Evolutionary conservation across 2,329 filamentous ascomycete species (phyloP), one percentile per base, ranked within the genome.

Genomic region (Trichoderma guizhouense): DNA sequence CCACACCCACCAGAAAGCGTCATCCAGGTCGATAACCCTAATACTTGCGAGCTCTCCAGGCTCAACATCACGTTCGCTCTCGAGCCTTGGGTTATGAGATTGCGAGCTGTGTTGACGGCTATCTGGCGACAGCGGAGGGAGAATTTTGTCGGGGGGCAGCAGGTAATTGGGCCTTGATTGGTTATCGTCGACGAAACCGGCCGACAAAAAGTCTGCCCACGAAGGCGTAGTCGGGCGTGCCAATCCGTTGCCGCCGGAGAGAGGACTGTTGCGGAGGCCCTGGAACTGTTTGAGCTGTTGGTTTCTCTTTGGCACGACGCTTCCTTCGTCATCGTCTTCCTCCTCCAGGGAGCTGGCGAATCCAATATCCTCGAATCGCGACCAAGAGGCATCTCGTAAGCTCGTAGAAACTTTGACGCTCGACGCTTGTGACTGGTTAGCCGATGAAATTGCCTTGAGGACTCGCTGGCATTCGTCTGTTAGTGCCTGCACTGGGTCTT

Each of bases 1-100:
- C 96, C 96, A 99, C 5, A 98, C 96, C 95, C 96, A 98, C 96
- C 96, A 99, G 81, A 99, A 99, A 1, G 94, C 92, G 80, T 98
- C 95, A 77, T 99, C 96, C 6, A 99, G 86, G 74, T 96, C 91
- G 71, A 98, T 89, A 47, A 88, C 88, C 28, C 89, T 92, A 78
- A 99, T 97, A 79, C 94, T 98, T 34, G 96, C 96, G 71, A 99
- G 87, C 85, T 99, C 96, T 66, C 94, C 96, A 0, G 95, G 96
- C 75, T 98, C 94, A 0, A 98, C 85, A 53, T 89, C 85, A 28
- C 83, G 82, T 69, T 93, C 90, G 15, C 86, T 87, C 75, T 94
- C 91, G n/a, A 93, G 84, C 72, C 90, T 88, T 57, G 92, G 90
- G 70, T 86, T 87, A 79, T 97, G 93, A 0, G 94, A 97, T 80